These are phyloP conservation scores for Pseudogymnoascus sp. DNA, from an alignment of 2,329 filamentous ascomycete genomes.

Conservation along the genomic window DNA sequence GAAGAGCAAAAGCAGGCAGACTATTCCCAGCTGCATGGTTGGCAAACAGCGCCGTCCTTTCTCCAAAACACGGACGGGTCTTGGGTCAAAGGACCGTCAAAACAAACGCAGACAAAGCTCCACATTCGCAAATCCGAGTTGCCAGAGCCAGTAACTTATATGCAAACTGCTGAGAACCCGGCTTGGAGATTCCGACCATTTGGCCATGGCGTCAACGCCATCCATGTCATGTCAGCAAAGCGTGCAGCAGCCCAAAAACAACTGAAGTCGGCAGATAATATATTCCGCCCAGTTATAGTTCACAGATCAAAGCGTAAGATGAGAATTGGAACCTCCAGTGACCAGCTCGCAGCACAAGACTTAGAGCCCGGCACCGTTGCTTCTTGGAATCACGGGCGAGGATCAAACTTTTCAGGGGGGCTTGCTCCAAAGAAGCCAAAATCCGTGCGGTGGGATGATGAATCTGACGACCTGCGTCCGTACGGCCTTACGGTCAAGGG, in stretches of 20 bases:
- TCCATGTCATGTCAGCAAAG: conserved; percentile 22
- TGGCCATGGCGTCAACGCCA: conserved; percentile 27
- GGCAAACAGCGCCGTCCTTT: conserved; percentile 15
- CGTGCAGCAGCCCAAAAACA: conserved; percentile 11
- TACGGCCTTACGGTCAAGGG: not conserved
- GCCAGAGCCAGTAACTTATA: conserved; percentile 25
- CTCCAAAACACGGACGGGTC: conserved; percentile 3
- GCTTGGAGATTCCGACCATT: conserved; percentile 24
- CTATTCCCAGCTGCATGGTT: conserved; percentile 10
- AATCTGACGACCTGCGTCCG: not conserved
- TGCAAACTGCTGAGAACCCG: conserved; percentile 23
- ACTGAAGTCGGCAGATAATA: not conserved
- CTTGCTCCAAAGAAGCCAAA: not conserved
- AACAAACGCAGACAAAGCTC: not conserved
- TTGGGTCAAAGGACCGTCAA: conserved; percentile 11
- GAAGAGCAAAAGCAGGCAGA: not conserved
- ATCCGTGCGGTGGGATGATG: not conserved
- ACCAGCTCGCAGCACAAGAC: not conserved
- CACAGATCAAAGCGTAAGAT: not conserved
- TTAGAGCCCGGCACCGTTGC: not conserved
- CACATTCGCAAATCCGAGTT: conserved; percentile 13
- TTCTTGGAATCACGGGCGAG: conserved; percentile 4
- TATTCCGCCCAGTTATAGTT: conserved; percentile 4
- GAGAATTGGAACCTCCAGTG: not conserved
- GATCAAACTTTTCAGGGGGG: conserved; percentile 5